Evolutionary conservation across 2,329 filamentous ascomycete genomes (phyloP).

Genomic region (Sporothrix inflata): DNA sequence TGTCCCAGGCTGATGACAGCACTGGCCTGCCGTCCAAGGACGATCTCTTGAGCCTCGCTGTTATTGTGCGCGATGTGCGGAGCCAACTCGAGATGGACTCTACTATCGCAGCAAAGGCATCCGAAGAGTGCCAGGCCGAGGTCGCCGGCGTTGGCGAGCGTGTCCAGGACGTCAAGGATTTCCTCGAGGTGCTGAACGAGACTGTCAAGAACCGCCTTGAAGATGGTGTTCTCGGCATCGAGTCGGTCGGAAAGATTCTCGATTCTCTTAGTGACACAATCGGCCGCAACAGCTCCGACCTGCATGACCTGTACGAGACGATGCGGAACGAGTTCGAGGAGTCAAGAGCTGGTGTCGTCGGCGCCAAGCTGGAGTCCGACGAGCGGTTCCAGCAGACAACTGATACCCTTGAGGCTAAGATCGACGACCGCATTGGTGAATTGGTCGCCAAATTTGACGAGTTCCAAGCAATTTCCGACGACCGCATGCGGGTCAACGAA

Average conservation of each 20-base stretch:
- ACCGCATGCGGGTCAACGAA: conserved; percentile 72
- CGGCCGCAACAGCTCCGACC: conserved; percentile 62
- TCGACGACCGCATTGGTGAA: conserved; percentile 71
- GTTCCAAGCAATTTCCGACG: conserved; percentile 73
- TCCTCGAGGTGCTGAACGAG: conserved; percentile 77
- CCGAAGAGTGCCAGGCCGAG: conserved; percentile 83
- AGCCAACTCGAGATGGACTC: conserved; percentile 67
- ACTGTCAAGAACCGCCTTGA: conserved; percentile 76
- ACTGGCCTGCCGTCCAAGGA: conserved; percentile 74
- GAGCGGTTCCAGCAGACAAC: conserved; percentile 69
- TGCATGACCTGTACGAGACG: conserved; percentile 72
- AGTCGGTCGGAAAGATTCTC: conserved; percentile 71
- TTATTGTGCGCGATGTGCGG: conserved; percentile 69
- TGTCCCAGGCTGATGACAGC: conserved; percentile 68
- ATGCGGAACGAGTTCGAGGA: conserved; percentile 89
- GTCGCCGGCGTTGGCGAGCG: conserved; percentile 77
- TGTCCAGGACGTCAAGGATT: conserved; percentile 67
- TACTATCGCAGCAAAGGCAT: conserved; percentile 74
- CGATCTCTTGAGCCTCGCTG: conserved; percentile 71
- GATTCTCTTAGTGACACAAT: conserved; percentile 68
- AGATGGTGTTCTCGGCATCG: conserved; percentile 72
- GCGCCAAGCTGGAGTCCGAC: conserved; percentile 80
- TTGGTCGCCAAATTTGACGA: conserved; percentile 88
- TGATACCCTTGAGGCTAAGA: conserved; percentile 57
- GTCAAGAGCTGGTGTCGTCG: conserved; percentile 76